Evolutionary conservation across 2,329 filamentous ascomycete genomes (phyloP).

Genomic region (Pyrenophora graminea): DNA sequence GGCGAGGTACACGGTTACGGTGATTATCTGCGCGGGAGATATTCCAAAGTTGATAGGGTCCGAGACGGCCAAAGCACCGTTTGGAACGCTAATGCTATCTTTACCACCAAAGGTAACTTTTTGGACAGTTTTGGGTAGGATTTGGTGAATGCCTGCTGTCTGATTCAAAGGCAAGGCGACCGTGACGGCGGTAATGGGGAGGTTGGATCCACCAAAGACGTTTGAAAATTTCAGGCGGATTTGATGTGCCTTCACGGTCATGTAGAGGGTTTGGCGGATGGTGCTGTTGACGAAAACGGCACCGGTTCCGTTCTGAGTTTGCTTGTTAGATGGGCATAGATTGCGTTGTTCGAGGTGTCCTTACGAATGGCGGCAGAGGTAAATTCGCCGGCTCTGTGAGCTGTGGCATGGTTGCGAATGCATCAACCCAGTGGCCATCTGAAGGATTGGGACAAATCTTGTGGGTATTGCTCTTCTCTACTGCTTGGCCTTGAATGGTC

Average conservation of each 20-base stretch:
- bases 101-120: conserved; percentile 63
- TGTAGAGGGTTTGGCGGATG: conserved; percentile 67
- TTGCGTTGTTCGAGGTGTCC: background rate
- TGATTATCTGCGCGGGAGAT: conserved; percentile 57
- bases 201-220: conserved; percentile 63
- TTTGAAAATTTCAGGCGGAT: conserved; percentile 69
- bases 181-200: conserved; percentile 64
- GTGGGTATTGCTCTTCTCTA: background rate
- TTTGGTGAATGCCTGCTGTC: conserved; percentile 57
- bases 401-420: conserved; percentile 70
- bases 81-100: conserved; percentile 56
- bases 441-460: conserved; percentile 31
- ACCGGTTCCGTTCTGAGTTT: conserved; percentile 55
- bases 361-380: conserved; percentile 60
- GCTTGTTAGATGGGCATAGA: background rate
- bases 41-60: conserved; percentile 64
- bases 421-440: conserved; percentile 62
- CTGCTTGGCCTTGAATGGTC: conserved; percentile 16
- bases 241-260: conserved; percentile 60
- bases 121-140: conserved; percentile 58
- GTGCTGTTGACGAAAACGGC: conserved; percentile 65
- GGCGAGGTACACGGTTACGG: conserved; percentile 62
- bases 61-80: conserved; percentile 62
- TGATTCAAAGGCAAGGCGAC: conserved; percentile 61
- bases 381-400: conserved; percentile 66